phyloP scores from a whole-genome alignment of 1,284 basidiomycete species.

The Erythrobasidium hasegawianum region DNA sequence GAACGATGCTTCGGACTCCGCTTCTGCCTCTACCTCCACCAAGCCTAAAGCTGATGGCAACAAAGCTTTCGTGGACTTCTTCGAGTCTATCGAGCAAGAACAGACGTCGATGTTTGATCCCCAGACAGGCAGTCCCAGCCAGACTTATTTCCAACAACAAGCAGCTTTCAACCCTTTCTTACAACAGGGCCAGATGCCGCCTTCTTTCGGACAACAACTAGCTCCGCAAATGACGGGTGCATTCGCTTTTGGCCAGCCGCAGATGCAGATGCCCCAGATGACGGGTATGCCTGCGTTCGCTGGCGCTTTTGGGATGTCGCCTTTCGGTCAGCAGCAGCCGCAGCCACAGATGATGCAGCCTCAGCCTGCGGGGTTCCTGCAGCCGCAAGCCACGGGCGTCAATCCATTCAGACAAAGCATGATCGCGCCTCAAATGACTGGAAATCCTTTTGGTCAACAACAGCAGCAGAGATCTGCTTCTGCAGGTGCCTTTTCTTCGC shows the following conservation, averaged over 20 bases:
- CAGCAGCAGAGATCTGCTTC: conserved; percentile 14
- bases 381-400: conserved; percentile 68
- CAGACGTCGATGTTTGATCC: conserved; percentile 70
- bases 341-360: conserved; percentile 42
- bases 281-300: conserved; percentile 44
- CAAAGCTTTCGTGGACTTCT: conserved; percentile 75
- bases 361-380: conserved; percentile 52
- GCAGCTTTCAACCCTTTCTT: conserved; percentile 73
- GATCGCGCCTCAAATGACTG: conserved; percentile 52
- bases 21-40: conserved; percentile 23
- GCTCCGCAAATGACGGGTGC: conserved; percentile 40
- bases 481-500: conserved; percentile 13
- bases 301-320: conserved; percentile 52
- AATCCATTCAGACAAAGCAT: conserved; percentile 56
- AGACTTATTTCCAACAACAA: conserved; percentile 61
- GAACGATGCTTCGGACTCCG: not conserved
- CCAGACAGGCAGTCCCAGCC: conserved; percentile 51
- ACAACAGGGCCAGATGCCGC: conserved; percentile 54
- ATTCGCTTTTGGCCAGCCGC: conserved; percentile 28
- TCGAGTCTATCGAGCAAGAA: conserved; percentile 80
- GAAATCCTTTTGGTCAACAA: conserved; percentile 24
- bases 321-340: conserved; percentile 50
- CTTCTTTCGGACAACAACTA: conserved; percentile 36
- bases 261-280: conserved; percentile 43
- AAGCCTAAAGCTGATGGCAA: conserved; percentile 45